phyloP scores from a whole-genome alignment of 768 basidiomycete genomes.

The Sarcomyxa edulis region DNA sequence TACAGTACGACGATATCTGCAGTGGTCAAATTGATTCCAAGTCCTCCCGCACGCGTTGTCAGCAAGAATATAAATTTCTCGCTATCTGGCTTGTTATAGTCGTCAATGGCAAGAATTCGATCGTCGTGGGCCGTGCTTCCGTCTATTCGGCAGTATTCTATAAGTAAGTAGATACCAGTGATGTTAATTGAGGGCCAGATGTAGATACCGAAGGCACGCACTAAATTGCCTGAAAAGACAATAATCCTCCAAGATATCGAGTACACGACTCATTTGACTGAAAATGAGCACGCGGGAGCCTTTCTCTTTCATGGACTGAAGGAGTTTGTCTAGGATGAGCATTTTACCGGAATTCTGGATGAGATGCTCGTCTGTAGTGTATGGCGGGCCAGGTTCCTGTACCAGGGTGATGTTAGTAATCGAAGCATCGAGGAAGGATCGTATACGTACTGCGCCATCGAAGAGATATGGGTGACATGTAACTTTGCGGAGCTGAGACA shows the following conservation, averaged over 20 bases:
- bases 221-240: slow-evolving; percentile 88
- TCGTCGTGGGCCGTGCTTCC: slow-evolving; percentile 96
- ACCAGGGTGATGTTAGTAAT: not conserved
- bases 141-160: slow-evolving; percentile 96
- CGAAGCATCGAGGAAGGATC: not conserved
- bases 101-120: slow-evolving; percentile 92
- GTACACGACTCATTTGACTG: slow-evolving; percentile 98
- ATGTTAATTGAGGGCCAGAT: slow-evolving; percentile 5
- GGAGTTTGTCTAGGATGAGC: slow-evolving; percentile 93
- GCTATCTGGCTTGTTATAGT: slow-evolving; percentile 90
- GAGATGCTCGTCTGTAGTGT: slow-evolving; percentile 96
- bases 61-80: slow-evolving; percentile 97
- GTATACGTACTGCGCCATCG: slow-evolving; percentile 75
- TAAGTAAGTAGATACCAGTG: not conserved
- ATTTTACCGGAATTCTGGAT: slow-evolving; percentile 95
- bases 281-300: slow-evolving; percentile 92
- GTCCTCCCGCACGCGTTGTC: slow-evolving; percentile 93
- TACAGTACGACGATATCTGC: slow-evolving; percentile 96
- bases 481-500: slow-evolving; percentile 65
- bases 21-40: slow-evolving; percentile 93
- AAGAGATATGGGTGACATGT: slow-evolving; percentile 91
- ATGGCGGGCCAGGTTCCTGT: slow-evolving; percentile 95
- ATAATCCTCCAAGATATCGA: slow-evolving; percentile 97
- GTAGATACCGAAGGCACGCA: slow-evolving; percentile 32
- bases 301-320: slow-evolving; percentile 81